Conservation (phyloP, 1,284 basidiomycete genomes). For the Agroathelia rolfsii region DNA sequence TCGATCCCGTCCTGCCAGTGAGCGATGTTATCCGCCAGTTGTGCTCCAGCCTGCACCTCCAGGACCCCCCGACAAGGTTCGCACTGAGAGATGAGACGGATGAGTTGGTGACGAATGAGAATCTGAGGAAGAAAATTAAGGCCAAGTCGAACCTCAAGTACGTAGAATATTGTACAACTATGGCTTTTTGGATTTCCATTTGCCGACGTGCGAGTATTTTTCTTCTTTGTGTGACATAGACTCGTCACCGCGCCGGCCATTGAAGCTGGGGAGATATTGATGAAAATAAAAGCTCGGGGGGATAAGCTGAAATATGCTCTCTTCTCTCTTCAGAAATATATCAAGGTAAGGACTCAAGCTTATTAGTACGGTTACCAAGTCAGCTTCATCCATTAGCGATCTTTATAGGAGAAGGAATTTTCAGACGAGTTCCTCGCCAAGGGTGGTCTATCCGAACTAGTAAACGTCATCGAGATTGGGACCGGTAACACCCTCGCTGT, state of each 20-base stretch:
- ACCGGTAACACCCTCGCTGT: constrained; percentile 85
- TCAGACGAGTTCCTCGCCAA: constrained; percentile 76
- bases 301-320: constrained; percentile 61
- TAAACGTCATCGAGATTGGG: constrained; percentile 56
- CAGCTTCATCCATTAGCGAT: background rate
- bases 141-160: constrained; percentile 74
- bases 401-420: constrained; percentile 75
- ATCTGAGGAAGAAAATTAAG: constrained; percentile 74
- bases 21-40: constrained; percentile 74
- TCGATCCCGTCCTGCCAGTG: constrained; percentile 70
- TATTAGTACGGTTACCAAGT: constrained; percentile 5
- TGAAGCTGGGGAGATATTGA: constrained; percentile 73
- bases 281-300: constrained; percentile 58
- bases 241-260: constrained; percentile 75
- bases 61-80: constrained; percentile 73
- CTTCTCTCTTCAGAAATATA: constrained; percentile 78
- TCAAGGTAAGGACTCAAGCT: constrained; percentile 59
- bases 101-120: constrained; percentile 87
- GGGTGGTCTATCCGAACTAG: constrained; percentile 69
- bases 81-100: constrained; percentile 83
- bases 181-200: background rate
- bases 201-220: background rate
- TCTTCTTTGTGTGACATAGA: constrained; percentile 25
- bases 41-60: constrained; percentile 73
- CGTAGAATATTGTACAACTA: constrained; percentile 20